These are phyloP conservation scores for Lipomyces yamadae DNA, from an alignment of 805 yeast genomes.

Conservation along the genomic window DNA sequence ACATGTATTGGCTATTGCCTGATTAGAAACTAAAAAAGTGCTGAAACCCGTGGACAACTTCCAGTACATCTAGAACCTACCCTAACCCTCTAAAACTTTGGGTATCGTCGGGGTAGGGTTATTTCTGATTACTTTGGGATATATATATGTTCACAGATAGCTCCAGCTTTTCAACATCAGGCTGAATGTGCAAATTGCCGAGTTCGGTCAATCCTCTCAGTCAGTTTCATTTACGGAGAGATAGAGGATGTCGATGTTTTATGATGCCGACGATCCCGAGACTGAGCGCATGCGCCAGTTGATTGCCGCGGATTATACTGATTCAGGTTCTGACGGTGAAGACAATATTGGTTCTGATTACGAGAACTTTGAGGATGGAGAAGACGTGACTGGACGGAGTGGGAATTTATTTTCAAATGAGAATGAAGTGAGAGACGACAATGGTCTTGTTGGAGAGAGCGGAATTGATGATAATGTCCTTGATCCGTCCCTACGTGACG, in stretches of 20 bases:
- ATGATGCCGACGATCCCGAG: constrained; percentile 30
- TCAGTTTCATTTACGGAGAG: not conserved
- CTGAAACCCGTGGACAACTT: too few relatives aligned
- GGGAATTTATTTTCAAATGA: not conserved
- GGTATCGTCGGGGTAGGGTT: too few relatives aligned
- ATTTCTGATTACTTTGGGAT: too few relatives aligned
- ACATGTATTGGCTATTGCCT: too few relatives aligned
- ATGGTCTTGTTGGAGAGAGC: constrained; percentile 8
- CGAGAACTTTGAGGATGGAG: constrained; percentile 38
- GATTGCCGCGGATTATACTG: constrained; percentile 33
- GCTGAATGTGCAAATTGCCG: too few relatives aligned
- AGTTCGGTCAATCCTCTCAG: not conserved
- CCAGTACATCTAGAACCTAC: too few relatives aligned
- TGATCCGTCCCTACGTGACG: constrained; percentile 18
- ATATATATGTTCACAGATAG: too few relatives aligned
- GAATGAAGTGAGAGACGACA: constrained; percentile 41
- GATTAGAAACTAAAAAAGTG: too few relatives aligned
- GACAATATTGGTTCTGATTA: constrained; percentile 31
- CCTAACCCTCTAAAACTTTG: too few relatives aligned
- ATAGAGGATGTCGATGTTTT: constrained; percentile 12
- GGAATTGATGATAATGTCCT: constrained; percentile 4
- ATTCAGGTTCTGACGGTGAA: constrained; percentile 17
- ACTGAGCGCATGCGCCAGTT: constrained; percentile 27
- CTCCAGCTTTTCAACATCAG: too few relatives aligned
- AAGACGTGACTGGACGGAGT: constrained; percentile 6